A percentile compares a stretch with the other conserved stretches of the same genome.
phyloP scores from a whole-genome alignment of 2,329 filamentous ascomycete genomes.

The Fusarium guadeloupense region DNA sequence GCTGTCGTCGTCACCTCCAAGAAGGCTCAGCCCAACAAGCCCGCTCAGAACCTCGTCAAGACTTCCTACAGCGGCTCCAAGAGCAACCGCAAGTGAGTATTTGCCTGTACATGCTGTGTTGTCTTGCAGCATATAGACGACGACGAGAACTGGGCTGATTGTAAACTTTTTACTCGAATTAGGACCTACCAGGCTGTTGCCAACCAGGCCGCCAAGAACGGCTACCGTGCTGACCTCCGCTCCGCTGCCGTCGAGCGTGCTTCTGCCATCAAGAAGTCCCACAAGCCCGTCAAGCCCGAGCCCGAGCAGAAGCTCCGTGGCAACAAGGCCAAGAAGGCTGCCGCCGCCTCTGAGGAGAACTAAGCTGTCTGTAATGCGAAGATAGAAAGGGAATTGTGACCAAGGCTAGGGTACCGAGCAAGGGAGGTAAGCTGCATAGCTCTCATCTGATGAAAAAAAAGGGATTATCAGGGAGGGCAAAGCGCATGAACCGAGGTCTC shows the following conservation, averaged over 20 bases:
- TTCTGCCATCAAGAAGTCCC: slow-evolving; percentile 82
- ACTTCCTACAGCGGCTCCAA: slow-evolving; percentile 77
- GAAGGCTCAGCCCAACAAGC: slow-evolving; percentile 79
- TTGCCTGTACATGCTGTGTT: neutral
- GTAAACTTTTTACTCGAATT: slow-evolving; percentile 34
- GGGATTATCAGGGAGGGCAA: slow-evolving; percentile 33
- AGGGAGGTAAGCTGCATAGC: slow-evolving; percentile 34
- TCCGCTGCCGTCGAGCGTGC: slow-evolving; percentile 84
- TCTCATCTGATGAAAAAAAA: slow-evolving; percentile 36
- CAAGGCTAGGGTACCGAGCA: slow-evolving; percentile 31
- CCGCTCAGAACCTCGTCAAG: slow-evolving; percentile 71
- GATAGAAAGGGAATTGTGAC: slow-evolving; percentile 32
- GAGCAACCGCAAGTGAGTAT: slow-evolving; percentile 73
- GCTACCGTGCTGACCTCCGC: slow-evolving; percentile 85
- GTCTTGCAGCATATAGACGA: neutral
- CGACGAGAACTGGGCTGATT: slow-evolving; percentile 17
- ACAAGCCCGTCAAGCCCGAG: slow-evolving; percentile 79
- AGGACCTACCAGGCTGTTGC: slow-evolving; percentile 92
- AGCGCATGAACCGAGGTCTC: slow-evolving; percentile 41
- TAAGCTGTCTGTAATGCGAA: slow-evolving; percentile 37
- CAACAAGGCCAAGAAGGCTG: slow-evolving; percentile 79
- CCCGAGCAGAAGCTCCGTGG: slow-evolving; percentile 81
- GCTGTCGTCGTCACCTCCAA: slow-evolving; percentile 85
- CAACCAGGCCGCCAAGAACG: slow-evolving; percentile 80
- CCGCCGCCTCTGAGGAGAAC: slow-evolving; percentile 54